phyloP scores from a whole-genome alignment of 495 filamentous ascomycete species.

The Aspergillus biplanus region DNA sequence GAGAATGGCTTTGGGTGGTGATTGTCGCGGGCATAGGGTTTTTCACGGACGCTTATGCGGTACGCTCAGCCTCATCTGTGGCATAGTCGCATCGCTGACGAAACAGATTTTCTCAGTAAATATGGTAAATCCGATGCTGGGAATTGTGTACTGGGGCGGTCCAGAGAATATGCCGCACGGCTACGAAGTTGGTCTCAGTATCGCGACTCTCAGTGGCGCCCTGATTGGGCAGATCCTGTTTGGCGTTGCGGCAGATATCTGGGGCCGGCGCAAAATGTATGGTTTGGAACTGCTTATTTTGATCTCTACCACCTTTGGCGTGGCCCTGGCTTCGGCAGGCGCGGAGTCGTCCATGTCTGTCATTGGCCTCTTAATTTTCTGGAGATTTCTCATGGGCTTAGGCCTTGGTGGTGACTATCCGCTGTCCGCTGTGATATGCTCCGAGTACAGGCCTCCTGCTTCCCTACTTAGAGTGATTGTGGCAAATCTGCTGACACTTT shows the following conservation, averaged over 20 bases:
- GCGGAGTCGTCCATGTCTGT: slow-evolving; percentile 48
- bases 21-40: slow-evolving; percentile 63
- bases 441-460: slow-evolving; percentile 39
- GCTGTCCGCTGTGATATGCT: slow-evolving; percentile 55
- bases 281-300: slow-evolving; percentile 60
- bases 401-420: slow-evolving; percentile 53
- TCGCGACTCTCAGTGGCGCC: slow-evolving; percentile 52
- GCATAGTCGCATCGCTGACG: neutral
- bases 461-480: neutral
- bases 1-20: slow-evolving; percentile 36
- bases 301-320: slow-evolving; percentile 49
- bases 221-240: slow-evolving; percentile 60
- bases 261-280: slow-evolving; percentile 58
- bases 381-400: slow-evolving; percentile 46
- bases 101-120: slow-evolving; percentile 55
- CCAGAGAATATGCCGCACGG: slow-evolving; percentile 17
- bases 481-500: neutral
- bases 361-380: slow-evolving; percentile 51
- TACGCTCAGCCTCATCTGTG: neutral
- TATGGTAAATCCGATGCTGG: slow-evolving; percentile 55
- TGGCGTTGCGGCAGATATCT: slow-evolving; percentile 56
- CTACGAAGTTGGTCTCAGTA: slow-evolving; percentile 46
- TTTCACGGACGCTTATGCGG: slow-evolving; percentile 61
- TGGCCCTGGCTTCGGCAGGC: slow-evolving; percentile 31
- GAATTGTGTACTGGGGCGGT: slow-evolving; percentile 54